These are phyloP conservation scores for Bryum argenteum DNA, from an alignment of 225 moss, liverwort and hornwort species.

Conservation along the genomic window DNA sequence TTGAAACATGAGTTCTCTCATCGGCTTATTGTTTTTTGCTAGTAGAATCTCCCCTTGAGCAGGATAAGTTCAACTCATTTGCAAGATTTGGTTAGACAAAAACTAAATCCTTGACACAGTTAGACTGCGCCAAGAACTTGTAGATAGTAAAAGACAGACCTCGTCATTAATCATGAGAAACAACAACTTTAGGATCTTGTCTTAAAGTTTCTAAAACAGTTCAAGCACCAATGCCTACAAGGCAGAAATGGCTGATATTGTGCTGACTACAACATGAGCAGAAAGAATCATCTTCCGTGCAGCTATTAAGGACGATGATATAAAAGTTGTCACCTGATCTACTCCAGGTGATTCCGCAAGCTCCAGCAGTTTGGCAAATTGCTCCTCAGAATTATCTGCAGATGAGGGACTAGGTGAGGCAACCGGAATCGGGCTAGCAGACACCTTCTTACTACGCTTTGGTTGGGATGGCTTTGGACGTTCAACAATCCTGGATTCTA, in stretches of 20 bases:
- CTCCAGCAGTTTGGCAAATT: slow-evolving; percentile 48
- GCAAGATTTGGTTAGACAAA: neutral
- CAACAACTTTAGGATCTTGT: neutral
- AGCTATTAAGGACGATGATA: neutral
- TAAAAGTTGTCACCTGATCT: slow-evolving; percentile 41
- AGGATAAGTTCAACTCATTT: slow-evolving; percentile 7
- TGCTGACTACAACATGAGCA: neutral
- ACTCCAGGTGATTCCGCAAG: slow-evolving; percentile 36
- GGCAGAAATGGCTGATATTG: slow-evolving; percentile 14
- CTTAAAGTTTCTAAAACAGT: neutral
- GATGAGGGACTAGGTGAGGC: neutral
- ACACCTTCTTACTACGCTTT: slow-evolving; percentile 21
- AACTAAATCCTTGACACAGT: neutral
- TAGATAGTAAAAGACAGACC: neutral
- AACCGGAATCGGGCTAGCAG: slow-evolving; percentile 18
- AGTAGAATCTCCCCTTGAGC: slow-evolving; percentile 5
- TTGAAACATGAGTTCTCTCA: neutral
- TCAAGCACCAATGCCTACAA: slow-evolving; percentile 12
- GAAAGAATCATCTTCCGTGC: neutral
- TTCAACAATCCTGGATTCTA: slow-evolving; percentile 13
- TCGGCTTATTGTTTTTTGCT: neutral
- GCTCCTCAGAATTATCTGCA: slow-evolving; percentile 57
- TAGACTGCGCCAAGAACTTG: neutral
- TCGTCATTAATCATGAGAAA: neutral
- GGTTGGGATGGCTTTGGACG: slow-evolving; percentile 21